Base-by-base conservation (phyloP, 441 rosid genomes). In the Erodium moschatum region DNA sequence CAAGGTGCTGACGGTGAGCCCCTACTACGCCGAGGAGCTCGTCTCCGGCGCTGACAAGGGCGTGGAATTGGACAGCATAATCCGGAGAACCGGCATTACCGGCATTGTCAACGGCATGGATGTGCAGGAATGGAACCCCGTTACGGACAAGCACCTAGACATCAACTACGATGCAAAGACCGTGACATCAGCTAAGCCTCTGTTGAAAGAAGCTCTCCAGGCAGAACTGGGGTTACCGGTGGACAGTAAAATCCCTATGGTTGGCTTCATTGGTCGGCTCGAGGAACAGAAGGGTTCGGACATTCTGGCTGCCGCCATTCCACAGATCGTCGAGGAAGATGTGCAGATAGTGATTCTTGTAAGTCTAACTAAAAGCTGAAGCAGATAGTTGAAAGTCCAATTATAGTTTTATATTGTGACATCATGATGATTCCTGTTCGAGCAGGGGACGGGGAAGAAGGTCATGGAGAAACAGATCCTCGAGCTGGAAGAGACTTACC, bases 231-330 rank as follows among this genome's bases (percentile, higher is more conserved):
- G 98, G 6, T 82, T 93, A 75, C 95, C 95, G 29, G 86, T 91
- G 15, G 88, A 89, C 76, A 87, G 80, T 64, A 79, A 85, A 56
- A 78, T 89, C 46, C 97, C 98, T 6, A 66, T 90, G 64, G 83
- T 93, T 9, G 97, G 97, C 18, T 93, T 93, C 85, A 93, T 93
- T 64, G 98, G 97, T 73, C 84, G 98, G 79, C 75, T 90, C 31
- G 98, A 93, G 74, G 98, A 93, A 78, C 98, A 90, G 76, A 90
- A 93, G 73, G 98, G 98, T 60, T 93, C 98, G 16, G 98, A 93
- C 71, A 89, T 89, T 76, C 78, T 93, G 27, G 91, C 80, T 7
- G 89, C 77, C 71, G 92, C 97, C 56, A 82, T 89, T 71, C 84
- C 91, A 6, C 66, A 79, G 74, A 82, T 89, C 80, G 80, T 82